Conservation (phyloP, 2,329 filamentous ascomycete species). For the Alternaria tenuissima region DNA sequence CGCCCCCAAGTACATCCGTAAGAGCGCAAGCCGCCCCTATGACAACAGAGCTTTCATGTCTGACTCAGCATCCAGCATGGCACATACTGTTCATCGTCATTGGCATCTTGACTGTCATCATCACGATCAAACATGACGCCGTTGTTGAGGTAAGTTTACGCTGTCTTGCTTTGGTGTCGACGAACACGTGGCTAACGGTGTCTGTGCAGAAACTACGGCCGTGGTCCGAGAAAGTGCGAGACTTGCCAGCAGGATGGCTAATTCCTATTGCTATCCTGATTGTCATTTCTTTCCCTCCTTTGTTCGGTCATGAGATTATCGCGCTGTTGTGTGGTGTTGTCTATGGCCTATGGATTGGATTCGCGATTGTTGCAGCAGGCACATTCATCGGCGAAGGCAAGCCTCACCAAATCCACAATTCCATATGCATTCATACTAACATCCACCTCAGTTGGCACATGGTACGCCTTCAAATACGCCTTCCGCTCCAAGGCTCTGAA, state of each 20-base stretch:
- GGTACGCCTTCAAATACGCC: constrained; percentile 47
- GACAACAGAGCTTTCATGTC: background rate
- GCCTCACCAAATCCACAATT: constrained; percentile 1
- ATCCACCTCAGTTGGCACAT: constrained; percentile 39
- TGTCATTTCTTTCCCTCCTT: constrained; percentile 46
- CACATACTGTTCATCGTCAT: constrained; percentile 42
- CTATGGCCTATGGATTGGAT: constrained; percentile 47
- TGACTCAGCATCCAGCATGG: constrained; percentile 36
- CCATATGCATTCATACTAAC: constrained; percentile 17
- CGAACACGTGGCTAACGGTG: constrained; percentile 16
- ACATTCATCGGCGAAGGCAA: constrained; percentile 48
- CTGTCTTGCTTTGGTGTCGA: background rate
- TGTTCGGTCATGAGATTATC: constrained; percentile 47
- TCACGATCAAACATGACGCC: constrained; percentile 42
- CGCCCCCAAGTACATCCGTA: constrained; percentile 48
- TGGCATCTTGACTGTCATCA: constrained; percentile 36
- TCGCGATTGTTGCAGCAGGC: constrained; percentile 44
- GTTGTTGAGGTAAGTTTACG: constrained; percentile 39
- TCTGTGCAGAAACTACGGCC: constrained; percentile 40
- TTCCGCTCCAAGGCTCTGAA: constrained; percentile 42
- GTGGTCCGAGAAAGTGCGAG: constrained; percentile 46
- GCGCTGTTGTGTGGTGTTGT: constrained; percentile 47
- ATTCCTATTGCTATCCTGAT: constrained; percentile 47
- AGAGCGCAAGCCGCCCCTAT: constrained; percentile 6
- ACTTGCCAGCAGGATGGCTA: constrained; percentile 47